These are phyloP conservation scores for Mucor ambiguus DNA, from an alignment of 371 early-diverging fungal species.

Conservation along the genomic window DNA sequence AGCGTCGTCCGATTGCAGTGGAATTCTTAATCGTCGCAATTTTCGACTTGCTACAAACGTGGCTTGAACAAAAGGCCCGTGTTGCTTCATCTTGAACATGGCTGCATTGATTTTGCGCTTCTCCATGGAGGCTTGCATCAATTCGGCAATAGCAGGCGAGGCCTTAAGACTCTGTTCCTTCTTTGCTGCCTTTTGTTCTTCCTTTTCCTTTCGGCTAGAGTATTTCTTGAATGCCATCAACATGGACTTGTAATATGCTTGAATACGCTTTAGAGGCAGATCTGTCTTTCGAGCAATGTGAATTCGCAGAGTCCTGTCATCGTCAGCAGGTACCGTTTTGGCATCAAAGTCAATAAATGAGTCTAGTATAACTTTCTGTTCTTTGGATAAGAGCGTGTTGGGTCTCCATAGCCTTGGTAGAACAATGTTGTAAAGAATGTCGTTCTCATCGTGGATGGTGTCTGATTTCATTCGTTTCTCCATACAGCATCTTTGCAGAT, in stretches of 20 bases:
- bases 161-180: background rate
- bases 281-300: constrained; percentile 4
- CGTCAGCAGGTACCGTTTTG: constrained; percentile 6
- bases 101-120: constrained; percentile 11
- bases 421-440: constrained; percentile 15
- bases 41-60: constrained; percentile 26
- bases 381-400: background rate
- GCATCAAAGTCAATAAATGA: constrained; percentile 13
- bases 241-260: constrained; percentile 10
- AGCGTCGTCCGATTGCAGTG: background rate
- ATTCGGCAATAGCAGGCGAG: constrained; percentile 6
- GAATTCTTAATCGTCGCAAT: constrained; percentile 8
- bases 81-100: background rate
- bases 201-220: background rate
- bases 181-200: background rate
- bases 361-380: constrained; percentile 12
- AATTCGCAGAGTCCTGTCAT: background rate
- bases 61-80: background rate
- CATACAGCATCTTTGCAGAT: background rate
- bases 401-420: background rate
- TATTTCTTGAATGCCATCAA: constrained; percentile 5
- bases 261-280: background rate
- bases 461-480: background rate
- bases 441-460: background rate
- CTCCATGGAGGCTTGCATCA: constrained; percentile 19